Base-by-base conservation (phyloP, 352 stramenopile species). In the Achlya hypogyna region DNA sequence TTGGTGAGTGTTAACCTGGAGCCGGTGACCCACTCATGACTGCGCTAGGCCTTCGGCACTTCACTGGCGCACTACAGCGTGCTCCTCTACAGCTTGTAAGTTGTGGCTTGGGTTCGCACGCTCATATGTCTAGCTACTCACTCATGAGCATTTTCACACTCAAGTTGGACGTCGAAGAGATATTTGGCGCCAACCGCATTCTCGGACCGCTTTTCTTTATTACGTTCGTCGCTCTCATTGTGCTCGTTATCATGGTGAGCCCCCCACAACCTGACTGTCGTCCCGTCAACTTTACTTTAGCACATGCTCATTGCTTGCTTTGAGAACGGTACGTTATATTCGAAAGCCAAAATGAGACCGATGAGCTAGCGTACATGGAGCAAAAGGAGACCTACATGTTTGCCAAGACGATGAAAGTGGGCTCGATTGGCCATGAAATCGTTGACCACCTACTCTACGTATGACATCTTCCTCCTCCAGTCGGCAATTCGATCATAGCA, bases 251-350 rank as follows among this genome's bases (percentile, higher is more conserved):
- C 47, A 65, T 65, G 59, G 59, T 65, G 27, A 1, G 10, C 12
- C 8, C 16, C 59, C 14, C 27, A 34, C 8, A 31, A 18, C 28
- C 40, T 28, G 29, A 28, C 23, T 22, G 1, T 32, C 29, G 10
- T n/a, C 20, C 56, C 18, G 1, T n/a, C 18, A 20, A 43, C n/a
- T n/a, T n/a, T n/a, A 6, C 38, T 64, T 18, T 65, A 65, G 59
- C 59, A 65, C 59, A 65, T 65, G 59, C 42, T 65, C 27, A 65
- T 65, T 54, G 59, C 59, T 16, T 65, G 59, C 28, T 65, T 65
- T 65, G 59, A 32, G 9, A 65, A 65, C 22, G 59, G 59, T 65
- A 59, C 6, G 29, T 64, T 29, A n/a, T 8, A n/a, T 23, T 12
- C 20, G 8, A 8, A 6, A 9, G 14, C 9, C 10, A 8, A 64